Percentiles rank a stretch among this genome's conserved stretches.
Conservation (phyloP, 2,329 filamentous ascomycete species). For the Venturia oleaginea region DNA sequence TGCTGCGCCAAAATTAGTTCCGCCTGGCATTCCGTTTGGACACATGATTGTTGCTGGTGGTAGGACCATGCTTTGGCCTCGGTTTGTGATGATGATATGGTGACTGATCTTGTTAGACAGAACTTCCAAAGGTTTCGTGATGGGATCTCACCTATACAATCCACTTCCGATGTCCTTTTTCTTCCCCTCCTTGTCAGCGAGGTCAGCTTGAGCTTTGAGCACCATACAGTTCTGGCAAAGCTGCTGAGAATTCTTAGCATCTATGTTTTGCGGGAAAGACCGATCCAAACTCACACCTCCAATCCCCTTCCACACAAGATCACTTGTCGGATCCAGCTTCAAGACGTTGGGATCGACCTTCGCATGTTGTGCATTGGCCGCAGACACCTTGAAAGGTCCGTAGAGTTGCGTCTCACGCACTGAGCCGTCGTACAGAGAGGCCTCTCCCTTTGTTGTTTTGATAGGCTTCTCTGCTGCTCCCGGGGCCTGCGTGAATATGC, state of each 20-base stretch:
- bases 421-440: neutral
- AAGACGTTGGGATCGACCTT: neutral
- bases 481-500: neutral
- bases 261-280: neutral
- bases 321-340: slow-evolving; percentile 11
- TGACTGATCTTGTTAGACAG: neutral
- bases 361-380: neutral
- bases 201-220: slow-evolving; percentile 9
- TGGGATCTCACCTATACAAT: slow-evolving; percentile 10
- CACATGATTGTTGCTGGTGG: neutral
- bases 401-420: slow-evolving; percentile 9
- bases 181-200: neutral
- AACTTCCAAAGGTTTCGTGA: too few species aligned
- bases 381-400: slow-evolving; percentile 10
- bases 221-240: slow-evolving; percentile 13
- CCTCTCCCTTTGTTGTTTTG: neutral
- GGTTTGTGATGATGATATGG: slow-evolving; percentile 3
- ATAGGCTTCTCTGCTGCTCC: neutral
- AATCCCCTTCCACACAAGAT: neutral
- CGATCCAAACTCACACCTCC: neutral
- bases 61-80: neutral
- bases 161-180: slow-evolving; percentile 4
- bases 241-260: neutral
- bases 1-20: neutral
- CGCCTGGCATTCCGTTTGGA: neutral